phyloP scores from a whole-genome alignment of 805 yeast genomes.

The Starmerella ratchasimensis region DNA sequence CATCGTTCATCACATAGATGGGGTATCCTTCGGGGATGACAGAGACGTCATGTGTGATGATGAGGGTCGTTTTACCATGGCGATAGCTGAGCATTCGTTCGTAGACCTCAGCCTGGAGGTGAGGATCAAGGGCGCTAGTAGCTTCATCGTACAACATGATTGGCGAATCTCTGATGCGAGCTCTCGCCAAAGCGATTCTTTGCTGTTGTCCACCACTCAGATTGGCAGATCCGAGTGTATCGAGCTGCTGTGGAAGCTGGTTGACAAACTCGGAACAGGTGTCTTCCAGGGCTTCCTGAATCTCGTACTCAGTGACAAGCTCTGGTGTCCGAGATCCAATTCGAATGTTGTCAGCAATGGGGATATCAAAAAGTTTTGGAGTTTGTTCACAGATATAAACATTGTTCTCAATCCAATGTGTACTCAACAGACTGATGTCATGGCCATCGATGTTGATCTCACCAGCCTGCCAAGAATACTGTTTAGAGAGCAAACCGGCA shows the following conservation, averaged over 20 bases:
- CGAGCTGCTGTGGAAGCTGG: constrained; percentile 40
- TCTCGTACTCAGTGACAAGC: constrained; percentile 20
- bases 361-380: constrained; percentile 49
- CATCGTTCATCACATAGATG: constrained; percentile 47
- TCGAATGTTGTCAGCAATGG: constrained; percentile 49
- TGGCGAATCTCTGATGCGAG: constrained; percentile 56
- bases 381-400: constrained; percentile 65
- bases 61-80: constrained; percentile 54
- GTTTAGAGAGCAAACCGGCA: constrained; percentile 43
- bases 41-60: constrained; percentile 63
- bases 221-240: constrained; percentile 32
- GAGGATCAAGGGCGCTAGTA: constrained; percentile 61
- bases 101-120: constrained; percentile 35
- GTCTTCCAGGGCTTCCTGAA: constrained; percentile 39
- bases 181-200: constrained; percentile 72
- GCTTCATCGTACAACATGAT: constrained; percentile 77
- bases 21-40: constrained; percentile 45
- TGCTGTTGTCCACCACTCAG: constrained; percentile 90
- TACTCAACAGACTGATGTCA: constrained; percentile 32
- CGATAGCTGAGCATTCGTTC: constrained; percentile 47
- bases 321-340: constrained; percentile 31
- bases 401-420: constrained; percentile 43
- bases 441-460: constrained; percentile 42
- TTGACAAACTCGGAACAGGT: constrained; percentile 37
- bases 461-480: constrained; percentile 46